Evolutionary conservation across 176 grass and related monocot species (phyloP).

Genomic region (Rhynchospora tenuis): DNA sequence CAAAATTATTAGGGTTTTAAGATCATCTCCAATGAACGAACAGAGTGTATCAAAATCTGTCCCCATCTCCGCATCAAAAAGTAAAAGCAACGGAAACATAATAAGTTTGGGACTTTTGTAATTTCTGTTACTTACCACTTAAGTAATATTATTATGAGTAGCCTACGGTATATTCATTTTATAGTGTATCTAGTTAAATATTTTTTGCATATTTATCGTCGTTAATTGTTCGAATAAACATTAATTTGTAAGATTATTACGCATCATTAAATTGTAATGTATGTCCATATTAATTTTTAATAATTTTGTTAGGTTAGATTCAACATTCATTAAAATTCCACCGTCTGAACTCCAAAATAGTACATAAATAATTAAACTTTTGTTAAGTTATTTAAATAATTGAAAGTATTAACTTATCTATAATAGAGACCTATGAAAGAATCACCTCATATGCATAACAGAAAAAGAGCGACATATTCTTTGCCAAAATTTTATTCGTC

Average conservation of each 20-base stretch:
- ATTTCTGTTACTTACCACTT: no score
- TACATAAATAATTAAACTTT: background rate
- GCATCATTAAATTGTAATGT: background rate
- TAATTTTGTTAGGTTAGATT: background rate
- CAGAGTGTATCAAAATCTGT: background rate
- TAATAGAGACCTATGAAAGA: background rate
- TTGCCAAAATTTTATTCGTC: background rate
- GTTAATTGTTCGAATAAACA: no score
- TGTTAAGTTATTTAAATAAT: no score
- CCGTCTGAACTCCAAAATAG: background rate
- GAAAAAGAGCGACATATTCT: background rate
- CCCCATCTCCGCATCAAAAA: no score
- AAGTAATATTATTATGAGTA: no score
- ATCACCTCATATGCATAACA: background rate
- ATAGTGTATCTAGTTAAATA: no score
- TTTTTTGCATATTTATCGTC: no score
- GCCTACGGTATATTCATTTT: no score
- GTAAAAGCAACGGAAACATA: no score
- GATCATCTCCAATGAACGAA: background rate
- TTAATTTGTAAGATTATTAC: no score
- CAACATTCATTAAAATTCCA: background rate
- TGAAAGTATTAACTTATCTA: background rate
- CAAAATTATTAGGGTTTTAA: constrained; percentile 1
- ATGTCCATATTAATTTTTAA: background rate
- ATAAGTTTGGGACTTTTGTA: no score